phyloP scores from a whole-genome alignment of 768 basidiomycete species.

The Hysterangium stoloniferum region DNA sequence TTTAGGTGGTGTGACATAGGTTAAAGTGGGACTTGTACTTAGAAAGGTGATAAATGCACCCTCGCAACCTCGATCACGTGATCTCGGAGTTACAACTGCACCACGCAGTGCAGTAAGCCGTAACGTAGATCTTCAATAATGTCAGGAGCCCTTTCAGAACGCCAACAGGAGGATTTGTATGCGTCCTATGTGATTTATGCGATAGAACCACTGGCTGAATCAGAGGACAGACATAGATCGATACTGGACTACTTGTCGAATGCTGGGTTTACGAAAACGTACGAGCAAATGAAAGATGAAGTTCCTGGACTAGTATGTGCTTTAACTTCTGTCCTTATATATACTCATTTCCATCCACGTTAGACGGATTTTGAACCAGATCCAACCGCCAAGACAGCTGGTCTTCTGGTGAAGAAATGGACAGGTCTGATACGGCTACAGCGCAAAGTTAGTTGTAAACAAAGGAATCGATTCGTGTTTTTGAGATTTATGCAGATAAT shows the following conservation, averaged over 20 bases:
- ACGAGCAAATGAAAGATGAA: constrained; percentile 49
- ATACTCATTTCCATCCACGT: background rate
- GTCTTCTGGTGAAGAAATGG: constrained; percentile 96
- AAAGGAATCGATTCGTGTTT: background rate
- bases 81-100: too few relatives aligned
- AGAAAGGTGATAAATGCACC: too few relatives aligned
- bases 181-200: background rate
- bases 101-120: too few relatives aligned
- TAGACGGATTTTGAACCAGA: constrained; percentile 67
- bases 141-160: constrained; percentile 3
- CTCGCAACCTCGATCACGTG: too few relatives aligned
- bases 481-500: constrained; percentile 59
- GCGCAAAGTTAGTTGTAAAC: constrained; percentile 61
- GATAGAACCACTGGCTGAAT: background rate
- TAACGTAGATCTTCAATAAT: background rate
- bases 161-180: constrained; percentile 9
- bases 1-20: too few relatives aligned
- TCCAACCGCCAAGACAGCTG: constrained; percentile 78
- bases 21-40: too few relatives aligned
- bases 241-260: constrained; percentile 73
- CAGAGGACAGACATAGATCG: constrained; percentile 57
- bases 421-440: constrained; percentile 92
- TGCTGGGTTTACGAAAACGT: constrained; percentile 56
- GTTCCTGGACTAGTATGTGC: constrained; percentile 3
- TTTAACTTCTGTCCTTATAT: background rate